Evolutionary conservation across 1,284 basidiomycete species (phyloP).

Genomic region (Neotropicomus parvogracilis): DNA sequence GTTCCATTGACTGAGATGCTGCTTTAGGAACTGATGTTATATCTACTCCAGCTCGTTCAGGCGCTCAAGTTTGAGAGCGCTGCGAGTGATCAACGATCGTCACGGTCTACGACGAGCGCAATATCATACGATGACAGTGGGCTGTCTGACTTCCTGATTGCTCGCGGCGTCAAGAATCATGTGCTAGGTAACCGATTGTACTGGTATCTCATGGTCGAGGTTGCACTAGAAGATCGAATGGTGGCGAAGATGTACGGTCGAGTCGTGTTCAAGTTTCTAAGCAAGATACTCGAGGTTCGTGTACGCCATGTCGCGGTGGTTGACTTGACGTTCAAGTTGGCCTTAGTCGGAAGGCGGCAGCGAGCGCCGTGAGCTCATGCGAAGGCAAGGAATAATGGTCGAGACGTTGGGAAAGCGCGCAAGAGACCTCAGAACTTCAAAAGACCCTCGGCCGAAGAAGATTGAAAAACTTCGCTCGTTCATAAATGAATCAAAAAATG

Average conservation of each 20-base stretch:
- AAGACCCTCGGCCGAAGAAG: slow-evolving; percentile 94
- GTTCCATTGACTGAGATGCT: slow-evolving; percentile 1
- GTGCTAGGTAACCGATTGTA: slow-evolving; percentile 90
- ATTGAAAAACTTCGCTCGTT: slow-evolving; percentile 89
- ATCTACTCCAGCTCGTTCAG: slow-evolving; percentile 95
- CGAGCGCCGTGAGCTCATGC: slow-evolving; percentile 77
- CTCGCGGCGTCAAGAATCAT: slow-evolving; percentile 77
- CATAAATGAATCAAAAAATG: slow-evolving; percentile 83
- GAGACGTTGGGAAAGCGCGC: slow-evolving; percentile 81
- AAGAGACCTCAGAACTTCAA: slow-evolving; percentile 82
- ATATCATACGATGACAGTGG: slow-evolving; percentile 82
- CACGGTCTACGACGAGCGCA: slow-evolving; percentile 62
- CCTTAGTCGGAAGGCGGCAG: slow-evolving; percentile 66
- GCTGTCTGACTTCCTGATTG: slow-evolving; percentile 87
- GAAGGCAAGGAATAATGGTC: slow-evolving; percentile 83
- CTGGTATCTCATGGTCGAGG: slow-evolving; percentile 98
- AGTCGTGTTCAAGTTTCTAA: slow-evolving; percentile 87
- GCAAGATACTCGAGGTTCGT: slow-evolving; percentile 77
- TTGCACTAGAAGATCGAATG: slow-evolving; percentile 67
- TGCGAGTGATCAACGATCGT: slow-evolving; percentile 66
- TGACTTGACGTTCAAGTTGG: slow-evolving; percentile 10
- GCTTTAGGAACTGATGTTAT: slow-evolving; percentile 82
- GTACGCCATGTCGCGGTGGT: neutral
- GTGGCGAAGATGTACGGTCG: slow-evolving; percentile 90
- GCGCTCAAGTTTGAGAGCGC: slow-evolving; percentile 92